These are phyloP conservation scores for Ceratobasidium sp. DNA, from an alignment of 1,284 basidiomycete genomes.

Conservation along the genomic window DNA sequence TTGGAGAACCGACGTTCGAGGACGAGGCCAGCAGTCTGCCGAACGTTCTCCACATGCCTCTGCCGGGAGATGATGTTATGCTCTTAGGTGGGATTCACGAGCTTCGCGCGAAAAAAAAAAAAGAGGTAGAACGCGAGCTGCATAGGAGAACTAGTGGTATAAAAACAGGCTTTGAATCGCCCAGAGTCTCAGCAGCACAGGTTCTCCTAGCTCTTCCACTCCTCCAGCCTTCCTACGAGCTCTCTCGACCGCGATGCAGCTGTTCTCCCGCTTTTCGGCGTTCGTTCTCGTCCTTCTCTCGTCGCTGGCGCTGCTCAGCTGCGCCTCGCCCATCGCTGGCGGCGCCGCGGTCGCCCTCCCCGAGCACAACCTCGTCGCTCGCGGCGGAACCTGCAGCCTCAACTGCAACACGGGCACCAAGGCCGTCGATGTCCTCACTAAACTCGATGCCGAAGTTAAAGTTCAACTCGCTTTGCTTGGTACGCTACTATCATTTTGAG, in stretches of 20 bases:
- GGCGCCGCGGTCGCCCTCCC: constrained; percentile 14
- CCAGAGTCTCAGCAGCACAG: constrained; percentile 28
- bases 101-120: neutral
- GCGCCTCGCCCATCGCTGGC: constrained; percentile 30
- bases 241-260: constrained; percentile 24
- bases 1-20: neutral
- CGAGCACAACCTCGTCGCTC: constrained; percentile 39
- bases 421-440: constrained; percentile 18
- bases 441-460: constrained; percentile 26
- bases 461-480: constrained; percentile 31
- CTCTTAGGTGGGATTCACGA: neutral
- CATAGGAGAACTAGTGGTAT: neutral
- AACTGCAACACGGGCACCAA: constrained; percentile 27
- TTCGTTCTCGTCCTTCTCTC: constrained; percentile 31
- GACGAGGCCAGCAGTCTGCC: neutral
- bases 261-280: constrained; percentile 34
- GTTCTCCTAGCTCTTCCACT: constrained; percentile 37
- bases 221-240: neutral
- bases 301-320: constrained; percentile 29
- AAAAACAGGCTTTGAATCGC: neutral
- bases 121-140: neutral
- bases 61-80: neutral
- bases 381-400: constrained; percentile 27
- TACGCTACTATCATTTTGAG: neutral
- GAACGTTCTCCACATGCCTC: neutral